Evolutionary conservation across 192 early-diverging fungal species (phyloP), one percentile per base, ranked within the genome.

Genomic region (Backusella tuberculispora): DNA sequence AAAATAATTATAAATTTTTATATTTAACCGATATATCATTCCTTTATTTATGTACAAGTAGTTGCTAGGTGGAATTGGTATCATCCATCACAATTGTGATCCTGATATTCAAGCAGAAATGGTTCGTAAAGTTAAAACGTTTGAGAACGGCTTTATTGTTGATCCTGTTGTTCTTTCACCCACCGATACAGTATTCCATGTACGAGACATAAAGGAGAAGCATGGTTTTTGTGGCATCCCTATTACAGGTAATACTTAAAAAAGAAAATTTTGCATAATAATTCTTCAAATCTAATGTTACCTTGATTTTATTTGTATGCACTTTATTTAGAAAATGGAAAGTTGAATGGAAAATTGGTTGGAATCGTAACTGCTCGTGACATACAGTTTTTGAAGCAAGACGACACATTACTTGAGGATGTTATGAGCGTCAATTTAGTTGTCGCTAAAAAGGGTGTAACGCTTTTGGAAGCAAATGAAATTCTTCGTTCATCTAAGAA

Each of bases 81-180:
- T 99, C 60, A 95, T 99, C 80, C 98, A 99, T 86, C 90, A 97
- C 90, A 99, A 99, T 89, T 99, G 96, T 84, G 89, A 92, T 26
- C 85, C 96, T 53, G 94, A 94, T 48, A 95, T 97, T 85, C 98
- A 99, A 88, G 95, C 95, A 12, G 93, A 95, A 9, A 99, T 99
- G 98, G 98, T 99, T 44, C 90, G 95, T 76, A 94, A 94, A 80
- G 97, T 99, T 81, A 98, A 95, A 87, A 95, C 91, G 82, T 99
- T 95, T 77, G 98, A 99, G 80, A 99, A 99, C 86, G 98, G 98
- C 12, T 99, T 99, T 81, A 99, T 99, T 82, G 91, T 92, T 46
- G 95, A 99, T 77, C 98, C 98, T 14, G 76, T 96, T 56, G 93
- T 92, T 78, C 83, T 99, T 73, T 89, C 89, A 71, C 94, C 95